A percentile compares a stretch with the other conserved stretches of the same genome.
These are phyloP conservation scores for Diplodia intermedia DNA, from an alignment of 2,329 filamentous ascomycete genomes.

Conservation along the genomic window DNA sequence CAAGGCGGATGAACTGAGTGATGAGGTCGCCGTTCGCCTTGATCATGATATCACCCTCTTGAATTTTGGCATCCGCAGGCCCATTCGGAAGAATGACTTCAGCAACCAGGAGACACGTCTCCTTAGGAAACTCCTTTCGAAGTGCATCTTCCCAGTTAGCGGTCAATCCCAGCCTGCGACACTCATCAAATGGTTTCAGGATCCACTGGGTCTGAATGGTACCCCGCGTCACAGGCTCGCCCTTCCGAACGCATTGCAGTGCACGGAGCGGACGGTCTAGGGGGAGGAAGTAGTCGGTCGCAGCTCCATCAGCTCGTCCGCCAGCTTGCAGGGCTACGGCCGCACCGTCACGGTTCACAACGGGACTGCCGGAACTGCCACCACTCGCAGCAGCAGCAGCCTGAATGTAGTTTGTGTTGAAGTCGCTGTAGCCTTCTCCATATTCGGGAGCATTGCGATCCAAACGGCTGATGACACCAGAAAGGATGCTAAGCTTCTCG, in stretches of 20 bases:
- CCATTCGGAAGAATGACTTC: conserved; percentile 94
- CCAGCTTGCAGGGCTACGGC: conserved; percentile 94
- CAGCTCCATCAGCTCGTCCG: conserved; percentile 89
- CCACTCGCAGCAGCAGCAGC: conserved; percentile 96
- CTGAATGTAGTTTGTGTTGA: conserved; percentile 96
- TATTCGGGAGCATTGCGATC: conserved; percentile 98
- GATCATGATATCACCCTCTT: conserved; percentile 92
- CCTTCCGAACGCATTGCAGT: conserved; percentile 81
- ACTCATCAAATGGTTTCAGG: conserved; percentile 97
- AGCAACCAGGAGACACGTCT: conserved; percentile 95
- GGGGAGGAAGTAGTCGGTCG: conserved; percentile 96
- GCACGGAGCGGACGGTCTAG: conserved; percentile 89
- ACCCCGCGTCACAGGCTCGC: conserved; percentile 78
- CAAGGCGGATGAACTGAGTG: conserved; percentile 89
- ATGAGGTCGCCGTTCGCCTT: conserved; percentile 93
- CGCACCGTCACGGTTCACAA: conserved; percentile 92
- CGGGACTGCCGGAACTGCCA: conserved; percentile 96
- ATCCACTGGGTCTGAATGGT: conserved; percentile 99
- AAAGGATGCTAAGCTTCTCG: conserved; percentile 97
- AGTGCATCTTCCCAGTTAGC: conserved; percentile 86
- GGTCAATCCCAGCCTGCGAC: conserved; percentile 83
- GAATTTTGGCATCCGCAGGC: conserved; percentile 82
- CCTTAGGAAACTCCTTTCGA: conserved; percentile 82
- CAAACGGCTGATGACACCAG: conserved; percentile 93
- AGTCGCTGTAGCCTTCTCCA: conserved; percentile 96